Base-by-base conservation (phyloP, 1,284 basidiomycete genomes). In the Ceratobasidium sp. region DNA sequence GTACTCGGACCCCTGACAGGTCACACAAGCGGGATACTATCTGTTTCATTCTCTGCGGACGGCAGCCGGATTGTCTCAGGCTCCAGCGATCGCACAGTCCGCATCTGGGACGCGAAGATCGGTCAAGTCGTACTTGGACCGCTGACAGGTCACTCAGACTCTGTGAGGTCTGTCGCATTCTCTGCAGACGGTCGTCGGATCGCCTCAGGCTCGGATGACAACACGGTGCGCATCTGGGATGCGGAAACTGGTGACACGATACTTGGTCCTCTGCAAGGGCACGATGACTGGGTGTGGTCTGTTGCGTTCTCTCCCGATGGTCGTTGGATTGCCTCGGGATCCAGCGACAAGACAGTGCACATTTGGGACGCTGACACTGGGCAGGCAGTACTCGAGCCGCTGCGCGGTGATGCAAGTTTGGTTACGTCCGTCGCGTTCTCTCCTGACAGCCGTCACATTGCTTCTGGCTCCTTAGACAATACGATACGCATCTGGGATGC, bases 301-400 rank as follows among this genome's bases (percentile, higher is more conserved):
- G 66, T 74, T 15, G 56, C 42, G 3, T 64, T 65, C 33, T 73
- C 75, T 15, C 47, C 77, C 8, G 58, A 78, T 45, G 77, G 69
- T 1, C 54, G 15, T 23, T 35, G 35, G 3, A 33, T 63, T n/a
- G 31, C 23, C 5, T 54, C 77, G 4, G 56, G 66, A 8, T 54
- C 58, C 10, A 42, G 26, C 7, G 77, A 78, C 54, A 17, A 42
- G 13, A 76, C 75, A 20, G 35, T 78, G 28, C 74, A 51, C 11
- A 35, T 76, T 1, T 78, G 77, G 77, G 45, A 71, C 28, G 37
- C 49, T n/a, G n/a, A n/a, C n/a, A n/a, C n/a, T n/a, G n/a, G n/a
- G n/a, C n/a, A n/a, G n/a, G n/a, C n/a, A n/a, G n/a, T n/a, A n/a
- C n/a, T n/a, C n/a, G n/a, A n/a, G n/a, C n/a, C n/a, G n/a, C n/a